phyloP scores from a whole-genome alignment of 805 yeast genomes.

The Dipodascus albidus region DNA sequence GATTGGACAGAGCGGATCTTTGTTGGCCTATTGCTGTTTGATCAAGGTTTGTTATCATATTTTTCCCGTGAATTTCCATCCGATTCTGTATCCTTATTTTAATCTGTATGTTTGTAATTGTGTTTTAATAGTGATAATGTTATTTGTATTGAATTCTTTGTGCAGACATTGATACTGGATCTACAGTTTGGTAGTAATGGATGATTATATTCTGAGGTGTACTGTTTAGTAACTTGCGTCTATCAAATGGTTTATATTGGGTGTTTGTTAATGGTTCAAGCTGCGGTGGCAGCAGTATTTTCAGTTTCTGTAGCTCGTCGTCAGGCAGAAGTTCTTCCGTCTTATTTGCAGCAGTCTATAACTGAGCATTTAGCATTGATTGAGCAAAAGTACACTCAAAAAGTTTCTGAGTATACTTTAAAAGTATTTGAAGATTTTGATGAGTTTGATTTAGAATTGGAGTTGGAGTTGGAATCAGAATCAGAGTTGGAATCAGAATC shows the following conservation, averaged over 20 bases:
- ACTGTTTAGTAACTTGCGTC: too few relatives aligned
- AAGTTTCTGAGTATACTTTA: too few relatives aligned
- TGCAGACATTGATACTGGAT: too few relatives aligned
- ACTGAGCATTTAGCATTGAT: background rate
- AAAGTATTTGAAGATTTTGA: too few relatives aligned
- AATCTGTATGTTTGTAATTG: background rate
- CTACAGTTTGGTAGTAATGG: too few relatives aligned
- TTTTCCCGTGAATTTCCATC: background rate
- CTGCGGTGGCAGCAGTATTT: background rate
- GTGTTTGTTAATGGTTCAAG: background rate
- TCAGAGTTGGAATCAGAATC: too few relatives aligned
- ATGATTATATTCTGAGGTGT: too few relatives aligned
- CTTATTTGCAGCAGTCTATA: background rate
- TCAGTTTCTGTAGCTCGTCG: background rate
- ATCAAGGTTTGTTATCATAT: background rate
- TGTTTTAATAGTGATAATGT: background rate
- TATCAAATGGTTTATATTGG: background rate
- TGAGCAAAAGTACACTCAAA: background rate
- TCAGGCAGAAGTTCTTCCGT: too few relatives aligned
- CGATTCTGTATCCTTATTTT: conserved; percentile 1
- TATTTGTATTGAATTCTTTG: background rate
- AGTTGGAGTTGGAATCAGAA: too few relatives aligned
- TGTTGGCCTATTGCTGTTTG: background rate
- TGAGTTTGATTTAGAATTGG: too few relatives aligned
- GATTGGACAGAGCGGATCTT: background rate